Conservation (phyloP, 352 stramenopile species). For the Poterioochromonas sp. region DNA sequence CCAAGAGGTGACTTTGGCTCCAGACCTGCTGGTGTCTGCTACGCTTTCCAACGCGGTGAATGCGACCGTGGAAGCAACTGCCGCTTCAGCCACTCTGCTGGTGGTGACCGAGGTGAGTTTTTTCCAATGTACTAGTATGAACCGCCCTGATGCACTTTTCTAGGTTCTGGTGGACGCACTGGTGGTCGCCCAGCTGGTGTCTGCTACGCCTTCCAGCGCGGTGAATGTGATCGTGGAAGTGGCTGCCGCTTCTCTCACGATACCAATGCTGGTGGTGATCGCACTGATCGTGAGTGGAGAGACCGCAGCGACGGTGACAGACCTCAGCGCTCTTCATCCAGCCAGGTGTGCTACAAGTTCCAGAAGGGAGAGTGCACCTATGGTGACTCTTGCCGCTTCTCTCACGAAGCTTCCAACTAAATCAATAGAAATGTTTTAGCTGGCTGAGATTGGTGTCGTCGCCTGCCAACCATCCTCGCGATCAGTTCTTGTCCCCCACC, state of each 20-base stretch:
- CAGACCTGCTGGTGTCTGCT: conserved; percentile 33
- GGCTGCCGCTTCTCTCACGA: conserved; percentile 35
- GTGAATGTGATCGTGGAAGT: conserved; percentile 33
- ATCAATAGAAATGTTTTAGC: no score
- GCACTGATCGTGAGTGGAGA: no score
- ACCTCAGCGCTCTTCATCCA: no score
- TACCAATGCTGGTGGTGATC: no score
- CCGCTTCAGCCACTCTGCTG: background rate
- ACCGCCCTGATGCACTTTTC: no score
- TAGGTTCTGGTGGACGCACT: background rate
- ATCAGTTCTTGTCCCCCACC: no score
- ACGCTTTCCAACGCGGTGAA: conserved; percentile 37
- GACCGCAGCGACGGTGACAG: no score
- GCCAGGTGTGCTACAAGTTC: conserved; percentile 38
- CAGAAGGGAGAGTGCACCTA: conserved; percentile 36
- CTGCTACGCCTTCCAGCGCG: conserved; percentile 38
- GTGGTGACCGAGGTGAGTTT: background rate
- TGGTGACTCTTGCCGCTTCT: conserved; percentile 37
- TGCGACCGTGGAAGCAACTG: conserved; percentile 34
- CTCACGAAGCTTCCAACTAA: conserved; percentile 31
- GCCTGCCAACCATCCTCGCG: no score
- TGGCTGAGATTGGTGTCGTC: no score
- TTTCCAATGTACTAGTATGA: background rate
- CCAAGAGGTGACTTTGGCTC: conserved; percentile 4
- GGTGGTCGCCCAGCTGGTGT: conserved; percentile 31